Base-by-base conservation (phyloP, 257 asterid species). In the Buddleja alternifolia region DNA sequence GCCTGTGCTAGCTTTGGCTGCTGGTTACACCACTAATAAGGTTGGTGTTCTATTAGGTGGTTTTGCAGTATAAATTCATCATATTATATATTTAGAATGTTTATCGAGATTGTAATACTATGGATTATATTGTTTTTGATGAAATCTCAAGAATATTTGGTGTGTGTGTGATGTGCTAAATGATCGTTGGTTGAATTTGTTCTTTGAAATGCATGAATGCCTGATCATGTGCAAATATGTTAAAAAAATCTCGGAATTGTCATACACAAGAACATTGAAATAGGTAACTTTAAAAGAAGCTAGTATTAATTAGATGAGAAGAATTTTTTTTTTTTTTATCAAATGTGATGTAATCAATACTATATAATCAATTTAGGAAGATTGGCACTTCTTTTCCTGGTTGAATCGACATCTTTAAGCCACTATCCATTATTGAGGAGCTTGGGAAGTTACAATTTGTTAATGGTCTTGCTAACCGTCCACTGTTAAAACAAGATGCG, bases 1-100 rank as follows among this genome's bases (percentile, higher is more conserved):
- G 79, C 96, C 99, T 4, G 97, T 93, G 68, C 97, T 93, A 56
- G 99, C 99, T 72, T 73, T 93, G 81, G 99, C 99, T 52, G 99
- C 99, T 73, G 99, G 99, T 6, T 93, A 88, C 82, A 90, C 96
- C 32, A 75, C 96, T 53, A 84, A 97, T 60, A 93, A 93, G 97
- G 99, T 93, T 73, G 68, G 90, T 64, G 46, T 55, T 70, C 55
- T 23, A 17, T 39, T 67, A 39, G 19, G 41, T 23, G 45, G 54
- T 32, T 37, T 63, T 57, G 32, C n/a, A 8, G 48, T 11, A 21
- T 10, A 23, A 16, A 60, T 5, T 29, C 34, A 29, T 29, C 34
- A 1, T 29, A 5, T 29, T 29, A 5, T 2, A 29, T 29, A 29
- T 29, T 29, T 29, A 29, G 34, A 5, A 29, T 29, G 34, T 29